These are phyloP conservation scores for Paracamarosporium sp. DNA, from an alignment of 2,329 filamentous ascomycete species.

Conservation along the genomic window DNA sequence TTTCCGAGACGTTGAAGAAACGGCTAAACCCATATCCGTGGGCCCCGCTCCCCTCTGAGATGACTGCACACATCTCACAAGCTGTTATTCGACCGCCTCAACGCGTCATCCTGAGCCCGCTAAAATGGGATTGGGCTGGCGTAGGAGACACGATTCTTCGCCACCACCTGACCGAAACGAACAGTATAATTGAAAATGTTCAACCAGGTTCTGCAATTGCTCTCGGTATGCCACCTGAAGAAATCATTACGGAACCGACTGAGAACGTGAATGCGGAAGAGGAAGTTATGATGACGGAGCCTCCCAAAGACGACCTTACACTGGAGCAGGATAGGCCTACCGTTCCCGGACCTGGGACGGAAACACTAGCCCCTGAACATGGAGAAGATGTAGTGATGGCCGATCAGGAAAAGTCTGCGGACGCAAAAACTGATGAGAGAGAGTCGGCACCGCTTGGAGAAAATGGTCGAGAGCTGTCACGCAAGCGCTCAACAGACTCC, in stretches of 20 bases:
- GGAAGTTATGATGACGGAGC: slow-evolving; percentile 8
- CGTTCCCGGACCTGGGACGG: not conserved
- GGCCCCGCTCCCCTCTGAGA: slow-evolving; percentile 44
- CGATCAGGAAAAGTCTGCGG: slow-evolving; percentile 18
- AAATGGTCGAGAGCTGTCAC: slow-evolving; percentile 49
- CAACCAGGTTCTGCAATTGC: slow-evolving; percentile 49
- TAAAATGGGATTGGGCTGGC: slow-evolving; percentile 54
- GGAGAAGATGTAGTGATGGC: slow-evolving; percentile 28
- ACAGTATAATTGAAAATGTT: slow-evolving; percentile 33
- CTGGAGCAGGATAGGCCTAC: slow-evolving; percentile 9
- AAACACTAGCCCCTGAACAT: slow-evolving; percentile 6
- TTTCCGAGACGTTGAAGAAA: slow-evolving; percentile 60
- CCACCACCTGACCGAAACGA: slow-evolving; percentile 50
- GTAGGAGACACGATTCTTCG: slow-evolving; percentile 58
- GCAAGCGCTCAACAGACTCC: slow-evolving; percentile 68
- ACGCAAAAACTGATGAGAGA: slow-evolving; percentile 24
- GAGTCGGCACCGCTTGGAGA: slow-evolving; percentile 31
- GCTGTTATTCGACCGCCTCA: slow-evolving; percentile 38
- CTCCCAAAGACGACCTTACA: slow-evolving; percentile 12
- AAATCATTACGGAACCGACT: slow-evolving; percentile 24
- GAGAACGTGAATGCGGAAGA: slow-evolving; percentile 14
- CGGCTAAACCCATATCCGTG: slow-evolving; percentile 61
- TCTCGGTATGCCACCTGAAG: slow-evolving; percentile 48
- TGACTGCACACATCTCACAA: slow-evolving; percentile 24
- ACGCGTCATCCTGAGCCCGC: slow-evolving; percentile 41